Conservation (phyloP, 768 basidiomycete species). For the Tubosaeta sp. region DNA sequence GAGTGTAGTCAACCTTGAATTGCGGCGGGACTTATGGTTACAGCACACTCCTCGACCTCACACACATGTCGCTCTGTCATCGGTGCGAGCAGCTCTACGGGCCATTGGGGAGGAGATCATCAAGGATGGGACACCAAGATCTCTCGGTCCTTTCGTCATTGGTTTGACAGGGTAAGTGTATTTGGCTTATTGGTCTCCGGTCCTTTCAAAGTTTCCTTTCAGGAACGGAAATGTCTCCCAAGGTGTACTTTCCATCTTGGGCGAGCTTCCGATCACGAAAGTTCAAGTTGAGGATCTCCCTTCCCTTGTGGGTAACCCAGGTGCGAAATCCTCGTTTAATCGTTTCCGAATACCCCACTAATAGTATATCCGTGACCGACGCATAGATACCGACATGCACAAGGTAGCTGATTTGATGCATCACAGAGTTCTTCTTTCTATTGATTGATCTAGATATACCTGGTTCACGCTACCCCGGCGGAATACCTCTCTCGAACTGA, state of each 20-base stretch:
- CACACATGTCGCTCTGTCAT: constrained; percentile 54
- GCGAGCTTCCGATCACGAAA: constrained; percentile 62
- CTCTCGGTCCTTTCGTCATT: constrained; percentile 72
- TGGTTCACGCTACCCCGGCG: constrained; percentile 63
- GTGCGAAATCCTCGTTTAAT: constrained; percentile 31
- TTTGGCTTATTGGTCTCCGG: not conserved
- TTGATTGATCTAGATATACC: constrained; percentile 52
- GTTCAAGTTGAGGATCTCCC: constrained; percentile 56
- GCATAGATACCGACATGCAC: constrained; percentile 48
- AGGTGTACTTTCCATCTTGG: constrained; percentile 69
- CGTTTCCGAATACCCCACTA: not conserved
- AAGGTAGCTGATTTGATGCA: constrained; percentile 38
- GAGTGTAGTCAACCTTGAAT: constrained; percentile 20
- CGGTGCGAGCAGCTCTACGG: constrained; percentile 50
- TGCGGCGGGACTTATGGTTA: not conserved
- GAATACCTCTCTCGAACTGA: constrained; percentile 67
- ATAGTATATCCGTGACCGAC: not conserved
- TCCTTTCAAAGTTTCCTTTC: not conserved
- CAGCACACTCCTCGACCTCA: constrained; percentile 78
- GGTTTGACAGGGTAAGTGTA: constrained; percentile 72
- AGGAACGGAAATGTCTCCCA: constrained; percentile 81
- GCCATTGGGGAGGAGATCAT: constrained; percentile 54
- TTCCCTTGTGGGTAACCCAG: constrained; percentile 46
- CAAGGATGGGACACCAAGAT: constrained; percentile 53
- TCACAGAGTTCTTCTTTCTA: not conserved